Percentiles rank a stretch among this genome's conserved stretches.
phyloP scores from a whole-genome alignment of 805 yeast genomes.

The Metschnikowia vanudenii region DNA sequence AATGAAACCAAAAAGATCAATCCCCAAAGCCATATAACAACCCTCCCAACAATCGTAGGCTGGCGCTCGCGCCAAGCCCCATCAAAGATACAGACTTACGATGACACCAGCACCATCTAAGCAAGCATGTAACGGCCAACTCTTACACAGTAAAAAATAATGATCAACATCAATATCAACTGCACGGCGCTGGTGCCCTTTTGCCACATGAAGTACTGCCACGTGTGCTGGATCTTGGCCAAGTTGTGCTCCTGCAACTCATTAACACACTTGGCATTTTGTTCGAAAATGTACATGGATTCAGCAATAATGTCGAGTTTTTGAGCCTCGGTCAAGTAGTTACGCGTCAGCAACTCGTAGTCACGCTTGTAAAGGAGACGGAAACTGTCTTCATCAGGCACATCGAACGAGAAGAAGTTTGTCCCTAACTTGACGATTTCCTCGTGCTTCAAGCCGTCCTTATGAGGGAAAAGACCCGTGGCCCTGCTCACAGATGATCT shows the following conservation, averaged over 20 bases:
- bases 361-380: constrained; percentile 69
- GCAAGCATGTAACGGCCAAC: constrained; percentile 4
- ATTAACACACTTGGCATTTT: constrained; percentile 56
- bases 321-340: constrained; percentile 64
- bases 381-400: constrained; percentile 62
- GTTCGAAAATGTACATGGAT: constrained; percentile 60
- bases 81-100: too few relatives aligned
- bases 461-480: constrained; percentile 72
- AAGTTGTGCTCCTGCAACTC: constrained; percentile 71
- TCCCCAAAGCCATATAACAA: too few relatives aligned
- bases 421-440: constrained; percentile 64
- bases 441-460: constrained; percentile 61
- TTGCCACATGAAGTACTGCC: constrained; percentile 47
- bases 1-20: too few relatives aligned
- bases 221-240: constrained; percentile 50
- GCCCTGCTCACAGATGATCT: constrained; percentile 64
- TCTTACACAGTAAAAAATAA: constrained; percentile 19
- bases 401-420: constrained; percentile 63
- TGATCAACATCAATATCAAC: constrained; percentile 28
- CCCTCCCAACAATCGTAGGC: too few relatives aligned
- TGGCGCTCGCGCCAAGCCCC: too few relatives aligned
- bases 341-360: constrained; percentile 74
- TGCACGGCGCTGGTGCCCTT: constrained; percentile 50
- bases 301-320: constrained; percentile 70
- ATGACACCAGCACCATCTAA: too few relatives aligned